These are phyloP conservation scores for Globisporangium canariense DNA, from an alignment of 352 stramenopile species.

Conservation along the genomic window DNA sequence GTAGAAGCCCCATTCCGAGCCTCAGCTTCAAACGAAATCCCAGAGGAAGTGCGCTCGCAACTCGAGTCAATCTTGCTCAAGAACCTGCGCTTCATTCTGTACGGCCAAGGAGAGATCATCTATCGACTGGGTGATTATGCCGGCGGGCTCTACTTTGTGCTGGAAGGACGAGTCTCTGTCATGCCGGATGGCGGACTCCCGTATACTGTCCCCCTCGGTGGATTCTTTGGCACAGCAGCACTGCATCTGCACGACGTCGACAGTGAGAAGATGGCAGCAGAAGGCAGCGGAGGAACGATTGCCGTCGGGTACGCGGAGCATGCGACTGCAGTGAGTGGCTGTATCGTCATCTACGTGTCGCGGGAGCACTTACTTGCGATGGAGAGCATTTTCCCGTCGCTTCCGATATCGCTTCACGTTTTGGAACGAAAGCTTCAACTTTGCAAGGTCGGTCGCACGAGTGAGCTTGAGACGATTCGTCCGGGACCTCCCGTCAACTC, in stretches of 20 bases:
- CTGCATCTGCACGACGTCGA: conserved; percentile 18
- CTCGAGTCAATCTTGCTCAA: conserved; percentile 50
- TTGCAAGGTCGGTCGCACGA: conserved; percentile 25
- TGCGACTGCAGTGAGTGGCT: conserved; percentile 46
- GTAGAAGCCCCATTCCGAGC: conserved; percentile 18
- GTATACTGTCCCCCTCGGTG: conserved; percentile 33
- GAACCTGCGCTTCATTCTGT: conserved; percentile 57
- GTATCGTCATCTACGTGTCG: conserved; percentile 49
- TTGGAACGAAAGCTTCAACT: conserved; percentile 31
- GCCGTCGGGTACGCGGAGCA: conserved; percentile 31
- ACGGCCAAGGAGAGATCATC: conserved; percentile 58
- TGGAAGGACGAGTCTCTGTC: conserved; percentile 41
- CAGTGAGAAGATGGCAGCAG: background rate
- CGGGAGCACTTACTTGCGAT: conserved; percentile 45
- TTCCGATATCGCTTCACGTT: conserved; percentile 24
- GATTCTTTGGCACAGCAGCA: conserved; percentile 46
- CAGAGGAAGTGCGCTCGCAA: conserved; percentile 17
- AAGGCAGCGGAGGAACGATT: background rate
- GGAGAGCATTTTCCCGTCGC: conserved; percentile 25
- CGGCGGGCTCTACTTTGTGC: conserved; percentile 43
- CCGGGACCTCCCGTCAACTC: background rate
- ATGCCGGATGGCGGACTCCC: conserved; percentile 24
- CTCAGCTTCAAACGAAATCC: background rate
- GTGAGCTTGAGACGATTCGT: conserved; percentile 28
- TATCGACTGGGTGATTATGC: conserved; percentile 52